phyloP scores from a whole-genome alignment of 2,329 filamentous ascomycete species.

The Plectosphaerella sp. region DNA sequence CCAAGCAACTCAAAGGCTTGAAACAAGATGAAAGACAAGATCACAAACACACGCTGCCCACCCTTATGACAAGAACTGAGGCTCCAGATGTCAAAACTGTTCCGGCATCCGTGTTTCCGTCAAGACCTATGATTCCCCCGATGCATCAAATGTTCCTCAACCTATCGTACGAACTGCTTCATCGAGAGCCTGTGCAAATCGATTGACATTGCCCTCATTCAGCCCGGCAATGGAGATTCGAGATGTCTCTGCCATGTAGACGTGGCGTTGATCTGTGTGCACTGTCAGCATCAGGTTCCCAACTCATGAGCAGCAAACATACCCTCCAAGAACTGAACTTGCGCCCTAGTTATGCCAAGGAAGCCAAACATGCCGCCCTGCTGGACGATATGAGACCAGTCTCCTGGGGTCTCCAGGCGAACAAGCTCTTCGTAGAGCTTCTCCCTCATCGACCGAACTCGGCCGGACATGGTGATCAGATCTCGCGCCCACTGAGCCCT shows the following conservation, averaged over 20 bases:
- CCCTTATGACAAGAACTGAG: too few species aligned
- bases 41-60: too few species aligned
- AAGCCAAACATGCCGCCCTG: slow-evolving; percentile 37
- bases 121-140: too few species aligned
- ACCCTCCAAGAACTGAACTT: slow-evolving; percentile 33
- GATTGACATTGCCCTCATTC: slow-evolving; percentile 26
- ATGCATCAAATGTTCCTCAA: too few species aligned
- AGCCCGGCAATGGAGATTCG: slow-evolving; percentile 33
- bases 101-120: too few species aligned
- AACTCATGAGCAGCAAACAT: slow-evolving; percentile 2
- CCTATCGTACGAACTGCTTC: too few species aligned
- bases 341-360: slow-evolving; percentile 42
- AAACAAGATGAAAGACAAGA: too few species aligned
- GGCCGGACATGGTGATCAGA: slow-evolving; percentile 27
- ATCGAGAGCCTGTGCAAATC: too few species aligned
- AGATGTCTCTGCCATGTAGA: slow-evolving; percentile 33
- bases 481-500: slow-evolving; percentile 27
- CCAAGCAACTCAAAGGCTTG: too few species aligned
- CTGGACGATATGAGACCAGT: slow-evolving; percentile 29
- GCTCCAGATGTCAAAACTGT: too few species aligned
- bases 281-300: too few species aligned
- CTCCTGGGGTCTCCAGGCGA: slow-evolving; percentile 24
- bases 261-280: slow-evolving; percentile 23
- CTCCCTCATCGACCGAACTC: slow-evolving; percentile 28
- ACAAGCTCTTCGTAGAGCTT: slow-evolving; percentile 25